phyloP scores from a whole-genome alignment of 345 rosid genomes.

The Brassica rapa region DNA sequence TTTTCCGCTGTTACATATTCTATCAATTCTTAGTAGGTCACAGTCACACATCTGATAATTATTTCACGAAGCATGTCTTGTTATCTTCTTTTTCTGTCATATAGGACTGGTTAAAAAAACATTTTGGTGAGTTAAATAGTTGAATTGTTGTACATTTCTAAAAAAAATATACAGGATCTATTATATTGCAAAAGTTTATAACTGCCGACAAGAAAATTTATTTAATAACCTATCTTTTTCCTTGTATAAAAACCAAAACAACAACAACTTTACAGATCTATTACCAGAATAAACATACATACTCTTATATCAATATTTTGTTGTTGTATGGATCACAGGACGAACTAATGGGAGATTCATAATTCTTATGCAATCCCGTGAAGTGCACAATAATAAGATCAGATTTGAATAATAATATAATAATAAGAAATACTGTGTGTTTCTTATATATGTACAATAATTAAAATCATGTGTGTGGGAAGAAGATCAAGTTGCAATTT shows the following conservation, averaged over 20 bases:
- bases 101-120: neutral
- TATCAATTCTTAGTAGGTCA: neutral
- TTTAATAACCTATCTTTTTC: neutral
- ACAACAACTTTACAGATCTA: conserved; percentile 12
- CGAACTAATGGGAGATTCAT: conserved; percentile 28
- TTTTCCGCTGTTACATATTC: neutral
- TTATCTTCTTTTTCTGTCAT: neutral
- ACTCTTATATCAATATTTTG: neutral
- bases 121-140: neutral
- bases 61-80: neutral
- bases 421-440: conserved; percentile 3
- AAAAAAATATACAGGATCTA: neutral
- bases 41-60: neutral
- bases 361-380: conserved; percentile 43
- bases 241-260: neutral
- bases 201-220: neutral
- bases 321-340: conserved; percentile 19
- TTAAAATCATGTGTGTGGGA: conserved; percentile 19
- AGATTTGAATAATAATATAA: neutral
- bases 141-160: neutral
- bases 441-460: conserved; percentile 17
- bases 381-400: conserved; percentile 21
- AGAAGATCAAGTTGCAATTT: conserved; percentile 24
- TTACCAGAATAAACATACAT: conserved; percentile 9
- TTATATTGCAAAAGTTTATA: neutral